These are phyloP conservation scores for Coprinopsis sp. DNA, from an alignment of 768 basidiomycete genomes.

Conservation along the genomic window DNA sequence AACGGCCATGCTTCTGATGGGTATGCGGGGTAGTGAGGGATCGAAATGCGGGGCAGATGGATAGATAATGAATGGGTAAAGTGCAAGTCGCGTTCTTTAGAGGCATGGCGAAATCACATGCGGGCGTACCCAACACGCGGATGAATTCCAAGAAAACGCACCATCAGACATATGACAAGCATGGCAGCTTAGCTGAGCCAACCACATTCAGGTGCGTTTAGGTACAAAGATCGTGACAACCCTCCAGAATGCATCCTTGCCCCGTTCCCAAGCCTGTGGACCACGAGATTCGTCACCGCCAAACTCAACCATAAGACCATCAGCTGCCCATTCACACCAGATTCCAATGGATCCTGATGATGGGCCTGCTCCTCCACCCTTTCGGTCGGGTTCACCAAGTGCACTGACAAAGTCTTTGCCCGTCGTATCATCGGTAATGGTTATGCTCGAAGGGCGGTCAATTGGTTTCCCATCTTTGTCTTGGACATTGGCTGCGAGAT, in stretches of 20 bases:
- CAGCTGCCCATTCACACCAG: conserved; percentile 88
- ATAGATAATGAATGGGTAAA: too few species aligned
- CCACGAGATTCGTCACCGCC: conserved; percentile 74
- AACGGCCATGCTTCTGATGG: conserved; percentile 50
- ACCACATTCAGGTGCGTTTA: conserved; percentile 7
- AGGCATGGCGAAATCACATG: conserved; percentile 12
- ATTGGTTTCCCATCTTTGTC: conserved; percentile 34
- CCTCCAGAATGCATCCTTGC: conserved; percentile 77
- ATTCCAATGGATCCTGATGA: conserved; percentile 83
- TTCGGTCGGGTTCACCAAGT: conserved; percentile 84
- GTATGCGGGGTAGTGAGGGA: neutral
- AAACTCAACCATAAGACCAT: conserved; percentile 84
- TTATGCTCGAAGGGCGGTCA: conserved; percentile 35
- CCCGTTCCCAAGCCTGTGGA: conserved; percentile 83
- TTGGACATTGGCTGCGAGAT: conserved; percentile 27
- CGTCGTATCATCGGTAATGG: conserved; percentile 45
- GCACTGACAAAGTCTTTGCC: conserved; percentile 74
- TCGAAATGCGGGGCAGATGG: neutral
- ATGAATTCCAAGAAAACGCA: neutral
- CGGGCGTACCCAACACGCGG: neutral
- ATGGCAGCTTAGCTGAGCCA: neutral
- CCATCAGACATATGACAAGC: neutral
- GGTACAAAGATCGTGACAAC: conserved; percentile 59
- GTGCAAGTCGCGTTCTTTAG: too few species aligned
- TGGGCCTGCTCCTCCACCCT: conserved; percentile 86